Evolutionary conservation across 352 stramenopile species (phyloP), one percentile per base, ranked within the genome.

Genomic region (Globisporangium iwayamae): DNA sequence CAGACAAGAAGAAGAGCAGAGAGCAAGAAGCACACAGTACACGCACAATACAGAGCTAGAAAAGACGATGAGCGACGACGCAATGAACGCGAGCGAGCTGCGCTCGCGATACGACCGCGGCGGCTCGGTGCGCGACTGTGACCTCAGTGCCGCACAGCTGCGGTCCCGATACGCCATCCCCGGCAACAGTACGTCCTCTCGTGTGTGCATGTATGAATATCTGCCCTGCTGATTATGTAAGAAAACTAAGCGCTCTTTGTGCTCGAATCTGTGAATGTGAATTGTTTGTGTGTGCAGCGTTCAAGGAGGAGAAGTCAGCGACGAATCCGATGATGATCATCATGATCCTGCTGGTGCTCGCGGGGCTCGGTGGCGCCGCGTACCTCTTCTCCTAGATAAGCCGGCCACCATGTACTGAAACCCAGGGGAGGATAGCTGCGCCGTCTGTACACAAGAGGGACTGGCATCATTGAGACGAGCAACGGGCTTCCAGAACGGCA

Each of bases 101-200:
- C 81, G 85, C 36, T 78, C 77, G 60, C 81, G 85, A 43, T 94
- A 94, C 67, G 80, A 87, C 60, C 83, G 85, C 39, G 83, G 81
- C 46, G 85, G 85, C 20, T 85, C 70, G 1, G 83, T 94, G 38
- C 83, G 79, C 20, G 85, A 94, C 66, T 85, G 69, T 47, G 83
- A 94, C 67, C 73, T 94, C 47, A 94, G 81, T 50, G 85, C 85
- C 0, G 85, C 83, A 9, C 85, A 94, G 60, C 66, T 94, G 22
- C 83, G 83, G 9, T 87, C 85, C 25, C 78, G 85, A 71, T 92
- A 94, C 67, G 83, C 85, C 38, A 94, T 94, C 63, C 71, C 84
- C 18, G 72, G 71, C 52, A 94, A 94, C 75, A 94, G 85, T 94
- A 81, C 62, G 81, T 77, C 11, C 18, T 32, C 7, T 9, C 13